Base-by-base conservation (phyloP, 2,329 filamentous ascomycete species). In the Orbilia brochopaga region DNA sequence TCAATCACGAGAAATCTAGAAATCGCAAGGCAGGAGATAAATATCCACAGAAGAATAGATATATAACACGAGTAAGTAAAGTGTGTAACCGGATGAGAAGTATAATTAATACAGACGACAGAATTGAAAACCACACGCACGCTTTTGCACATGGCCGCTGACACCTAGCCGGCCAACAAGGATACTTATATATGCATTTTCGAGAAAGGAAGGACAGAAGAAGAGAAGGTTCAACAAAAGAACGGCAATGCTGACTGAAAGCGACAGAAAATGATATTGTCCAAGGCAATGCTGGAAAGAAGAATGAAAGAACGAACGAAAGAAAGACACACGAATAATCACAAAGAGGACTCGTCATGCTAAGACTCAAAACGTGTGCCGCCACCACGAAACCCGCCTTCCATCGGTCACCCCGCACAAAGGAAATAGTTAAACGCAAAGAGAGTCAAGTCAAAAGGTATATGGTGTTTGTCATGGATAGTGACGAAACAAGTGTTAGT, bases 261-360 rank as follows among this genome's bases (percentile, higher is more conserved):
- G n/a, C n/a, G n/a, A n/a, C n/a, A 24, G 48, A 23, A 11, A 30
- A 52, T 6, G 8, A 52, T 23, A 24, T 3, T 4, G 6, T 23
- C 10, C 17, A 54, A 54, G 10, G n/a, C 10, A 17, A 54, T 4
- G 50, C 5, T 23, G 23, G n/a, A n/a, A 6, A 48, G 4, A 53
- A 35, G 15, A 35, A 30, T 11, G 24, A 56, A 56, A 27, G 52
- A 23, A 56, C 35, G 35, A 21, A 24, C 50, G 56, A 53, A 58
- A 37, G 51, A 50, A 57, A 32, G 57, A 54, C 21, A 50, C 24
- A 27, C 35, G 21, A 65, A 57, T 4, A 13, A 27, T 55, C 21
- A 69, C 44, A 48, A 48, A 65, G 17, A 35, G 30, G 55, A 56
- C 54, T 72, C 55, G 37, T 64, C 30, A 66, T 57, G 37, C 37